Percentiles rank a stretch among this genome's conserved stretches.
Conservation (phyloP, 2,329 filamentous ascomycete genomes). For the Aspergillus vadensis region DNA sequence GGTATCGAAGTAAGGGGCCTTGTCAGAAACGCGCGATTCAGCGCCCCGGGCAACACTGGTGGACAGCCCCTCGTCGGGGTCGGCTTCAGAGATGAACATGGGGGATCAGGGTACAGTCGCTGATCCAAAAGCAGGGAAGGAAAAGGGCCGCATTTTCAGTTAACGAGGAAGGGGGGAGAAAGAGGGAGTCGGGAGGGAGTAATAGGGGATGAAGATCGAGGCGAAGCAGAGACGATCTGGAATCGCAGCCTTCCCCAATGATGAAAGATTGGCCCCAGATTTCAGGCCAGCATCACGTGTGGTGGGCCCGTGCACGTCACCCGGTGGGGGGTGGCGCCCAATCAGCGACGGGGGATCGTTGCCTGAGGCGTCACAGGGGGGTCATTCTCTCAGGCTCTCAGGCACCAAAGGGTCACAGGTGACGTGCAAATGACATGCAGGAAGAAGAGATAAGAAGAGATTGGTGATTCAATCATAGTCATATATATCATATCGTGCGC, state of each 20-base stretch:
- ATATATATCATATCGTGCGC: background rate
- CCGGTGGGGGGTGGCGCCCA: conserved; percentile 5
- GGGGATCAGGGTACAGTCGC: background rate
- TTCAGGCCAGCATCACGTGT: background rate
- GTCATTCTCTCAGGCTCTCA: background rate
- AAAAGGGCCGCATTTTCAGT: background rate
- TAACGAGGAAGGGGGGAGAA: background rate
- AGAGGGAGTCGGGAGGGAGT: background rate
- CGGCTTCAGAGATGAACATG: conserved; percentile 4
- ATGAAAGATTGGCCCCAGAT: background rate
- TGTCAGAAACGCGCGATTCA: background rate
- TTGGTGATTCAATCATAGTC: background rate
- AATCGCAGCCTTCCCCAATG: background rate
- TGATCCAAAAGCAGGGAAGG: background rate
- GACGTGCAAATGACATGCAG: background rate
- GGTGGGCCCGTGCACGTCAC: background rate
- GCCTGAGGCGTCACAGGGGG: background rate
- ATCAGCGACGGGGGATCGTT: background rate
- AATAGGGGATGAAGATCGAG: background rate
- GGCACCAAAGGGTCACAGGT: background rate
- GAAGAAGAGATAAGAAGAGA: background rate
- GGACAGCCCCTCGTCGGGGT: conserved; percentile 3
- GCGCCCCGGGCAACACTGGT: conserved; percentile 4
- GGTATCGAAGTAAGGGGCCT: conserved; percentile 5
- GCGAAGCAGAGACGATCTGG: background rate